Evolutionary conservation across 306 rosid genomes (phyloP).

Genomic region (Cicer judaicum): DNA sequence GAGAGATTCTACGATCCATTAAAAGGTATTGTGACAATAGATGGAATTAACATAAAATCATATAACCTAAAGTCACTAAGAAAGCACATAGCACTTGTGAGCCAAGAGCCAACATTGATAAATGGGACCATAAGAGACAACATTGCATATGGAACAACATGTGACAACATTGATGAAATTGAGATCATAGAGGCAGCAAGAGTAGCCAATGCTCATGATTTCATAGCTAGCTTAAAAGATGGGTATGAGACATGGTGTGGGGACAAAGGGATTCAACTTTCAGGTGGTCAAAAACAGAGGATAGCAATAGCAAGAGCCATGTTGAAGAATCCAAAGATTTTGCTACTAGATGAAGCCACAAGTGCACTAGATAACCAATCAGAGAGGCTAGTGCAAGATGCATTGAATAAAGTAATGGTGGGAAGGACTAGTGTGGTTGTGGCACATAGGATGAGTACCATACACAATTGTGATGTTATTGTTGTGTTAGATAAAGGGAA

Average conservation of each 20-base stretch:
- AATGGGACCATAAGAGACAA: slow-evolving; percentile 59
- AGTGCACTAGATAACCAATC: slow-evolving; percentile 62
- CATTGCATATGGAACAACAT: slow-evolving; percentile 52
- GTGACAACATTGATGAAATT: slow-evolving; percentile 35
- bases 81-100: slow-evolving; percentile 54
- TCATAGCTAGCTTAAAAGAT: slow-evolving; percentile 49
- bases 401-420: slow-evolving; percentile 48
- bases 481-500: slow-evolving; percentile 54
- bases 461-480: slow-evolving; percentile 52
- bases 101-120: slow-evolving; percentile 74
- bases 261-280: slow-evolving; percentile 53
- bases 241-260: slow-evolving; percentile 61
- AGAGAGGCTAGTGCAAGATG: slow-evolving; percentile 57
- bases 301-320: slow-evolving; percentile 67
- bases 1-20: slow-evolving; percentile 66
- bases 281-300: slow-evolving; percentile 69
- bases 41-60: slow-evolving; percentile 41
- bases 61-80: slow-evolving; percentile 57
- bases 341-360: slow-evolving; percentile 64
- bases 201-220: slow-evolving; percentile 61
- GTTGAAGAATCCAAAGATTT: slow-evolving; percentile 52
- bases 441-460: slow-evolving; percentile 64
- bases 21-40: slow-evolving; percentile 47
- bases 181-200: slow-evolving; percentile 60
- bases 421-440: slow-evolving; percentile 65